Base-by-base conservation (phyloP, 768 basidiomycete species). In the Termitomyces sp. region DNA sequence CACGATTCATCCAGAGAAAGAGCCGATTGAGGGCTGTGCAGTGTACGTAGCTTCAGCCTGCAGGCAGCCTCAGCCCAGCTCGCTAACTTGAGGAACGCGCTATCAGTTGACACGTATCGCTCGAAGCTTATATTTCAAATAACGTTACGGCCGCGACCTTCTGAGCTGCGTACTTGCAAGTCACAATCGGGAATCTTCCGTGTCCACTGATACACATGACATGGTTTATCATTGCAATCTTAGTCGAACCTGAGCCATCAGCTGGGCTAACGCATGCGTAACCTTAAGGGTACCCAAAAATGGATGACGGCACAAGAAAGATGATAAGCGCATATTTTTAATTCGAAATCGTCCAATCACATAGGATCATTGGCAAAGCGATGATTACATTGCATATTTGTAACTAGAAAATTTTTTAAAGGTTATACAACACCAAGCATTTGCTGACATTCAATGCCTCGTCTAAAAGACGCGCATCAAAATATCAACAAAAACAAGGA, bases 401-500 rank as follows among this genome's bases (percentile, higher is more conserved):
- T 25, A 25, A 25, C 25, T 25, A 25, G 25, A 25, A 25, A 25
- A 25, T 1, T 25, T 25, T 25, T 25, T 25, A 25, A 25, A 25
- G 25, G 25, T 25, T 25, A 25, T 46, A 51, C 55, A 62, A 55
- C 57, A 46, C 45, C 54, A 37, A 46, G 57, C 62, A 63, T 65
- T 65, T 65, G 66, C 45, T 61, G 43, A 38, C 56, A 50, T 59
- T 56, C 57, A 40, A 34, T n/a, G 50, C 57, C 10, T 11, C 57
- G 15, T 65, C 61, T 55, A 12, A 59, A 37, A 45, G 61, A 65
- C 48, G 43, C 4, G 37, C 57, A 32, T 37, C 47, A 57, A 65
- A 65, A 25, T 7, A 25, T 14, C 47, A 60, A 36, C 66, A 67
- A 67, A 67, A 59, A 59, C 59, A 60, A 59, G 51, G 57, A n/a